Evolutionary conservation across 1,284 basidiomycete species (phyloP).

Genomic region (Kwoniella shivajii): DNA sequence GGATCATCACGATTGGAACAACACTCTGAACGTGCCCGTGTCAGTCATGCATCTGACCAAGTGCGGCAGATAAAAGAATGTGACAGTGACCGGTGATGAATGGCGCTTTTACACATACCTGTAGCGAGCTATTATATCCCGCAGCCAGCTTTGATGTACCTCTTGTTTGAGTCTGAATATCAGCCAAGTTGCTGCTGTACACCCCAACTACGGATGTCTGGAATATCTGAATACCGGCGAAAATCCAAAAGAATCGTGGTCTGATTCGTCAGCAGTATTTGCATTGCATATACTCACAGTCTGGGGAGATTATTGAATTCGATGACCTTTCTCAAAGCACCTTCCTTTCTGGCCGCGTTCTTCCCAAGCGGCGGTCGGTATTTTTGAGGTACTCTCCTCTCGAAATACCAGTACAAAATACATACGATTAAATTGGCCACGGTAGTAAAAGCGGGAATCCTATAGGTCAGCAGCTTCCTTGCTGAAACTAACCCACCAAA

Average conservation of each 20-base stretch:
- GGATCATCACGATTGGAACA: conserved; percentile 55
- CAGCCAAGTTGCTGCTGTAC: conserved; percentile 53
- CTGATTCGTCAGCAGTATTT: background rate
- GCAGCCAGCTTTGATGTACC: conserved; percentile 51
- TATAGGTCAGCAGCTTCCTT: background rate
- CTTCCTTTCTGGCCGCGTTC: conserved; percentile 15
- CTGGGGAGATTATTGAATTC: conserved; percentile 17
- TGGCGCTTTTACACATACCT: conserved; percentile 12
- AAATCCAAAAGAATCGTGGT: conserved; percentile 37
- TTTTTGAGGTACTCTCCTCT: conserved; percentile 39
- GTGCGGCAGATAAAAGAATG: too few species aligned
- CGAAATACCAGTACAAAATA: conserved; percentile 46
- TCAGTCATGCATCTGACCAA: too few species aligned
- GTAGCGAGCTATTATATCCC: conserved; percentile 53
- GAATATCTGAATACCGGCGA: conserved; percentile 37
- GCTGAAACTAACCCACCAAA: conserved; percentile 37
- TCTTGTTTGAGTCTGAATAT: conserved; percentile 52
- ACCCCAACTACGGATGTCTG: conserved; percentile 50
- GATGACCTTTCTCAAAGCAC: conserved; percentile 17
- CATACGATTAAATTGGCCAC: conserved; percentile 34
- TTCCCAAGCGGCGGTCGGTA: conserved; percentile 37
- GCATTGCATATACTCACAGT: conserved; percentile 17
- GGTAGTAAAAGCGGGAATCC: conserved; percentile 42
- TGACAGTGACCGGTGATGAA: too few species aligned
- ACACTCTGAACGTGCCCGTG: conserved; percentile 41